phyloP scores from a whole-genome alignment of 1,139 yeast species.

The Pichia sp. region DNA sequence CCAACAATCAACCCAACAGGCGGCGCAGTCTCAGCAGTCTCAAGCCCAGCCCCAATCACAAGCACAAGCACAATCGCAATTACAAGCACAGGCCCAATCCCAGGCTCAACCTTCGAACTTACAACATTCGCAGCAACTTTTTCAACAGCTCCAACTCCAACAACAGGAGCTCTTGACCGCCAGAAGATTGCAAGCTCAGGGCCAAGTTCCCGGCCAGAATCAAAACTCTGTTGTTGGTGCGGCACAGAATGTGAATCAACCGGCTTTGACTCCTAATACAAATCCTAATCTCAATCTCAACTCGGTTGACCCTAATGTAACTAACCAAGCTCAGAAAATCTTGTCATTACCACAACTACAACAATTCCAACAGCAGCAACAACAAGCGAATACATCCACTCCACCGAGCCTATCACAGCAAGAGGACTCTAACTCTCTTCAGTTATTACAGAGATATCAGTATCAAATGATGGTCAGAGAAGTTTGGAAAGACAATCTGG shows the following conservation, averaged over 20 bases:
- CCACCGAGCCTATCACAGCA: conserved; percentile 30
- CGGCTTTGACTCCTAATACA: neutral
- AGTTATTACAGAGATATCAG: conserved; percentile 12
- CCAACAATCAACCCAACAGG: conserved; percentile 15
- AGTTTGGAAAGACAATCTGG: conserved; percentile 85
- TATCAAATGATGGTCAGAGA: conserved; percentile 47
- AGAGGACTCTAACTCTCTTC: neutral
- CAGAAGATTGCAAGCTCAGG: conserved; percentile 2
- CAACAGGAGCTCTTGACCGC: conserved; percentile 2
- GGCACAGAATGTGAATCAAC: neutral
- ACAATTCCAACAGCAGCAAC: conserved; percentile 20
- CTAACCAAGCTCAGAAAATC: conserved; percentile 14
- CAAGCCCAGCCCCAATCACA: neutral
- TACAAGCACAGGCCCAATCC: conserved; percentile 18
- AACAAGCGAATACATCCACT: conserved; percentile 26
- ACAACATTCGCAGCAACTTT: conserved; percentile 4
- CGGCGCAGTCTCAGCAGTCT: conserved; percentile 29
- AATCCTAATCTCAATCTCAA: neutral
- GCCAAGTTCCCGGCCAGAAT: neutral
- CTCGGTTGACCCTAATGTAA: conserved; percentile 5
- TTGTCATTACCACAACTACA: conserved; percentile 20
- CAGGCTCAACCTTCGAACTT: neutral
- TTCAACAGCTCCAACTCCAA: conserved; percentile 7
- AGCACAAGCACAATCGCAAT: conserved; percentile 13
- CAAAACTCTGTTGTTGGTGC: neutral